Evolutionary conservation across 1,284 basidiomycete genomes (phyloP), one percentile per base, ranked within the genome.

Genomic region (Coniferiporia weirii): DNA sequence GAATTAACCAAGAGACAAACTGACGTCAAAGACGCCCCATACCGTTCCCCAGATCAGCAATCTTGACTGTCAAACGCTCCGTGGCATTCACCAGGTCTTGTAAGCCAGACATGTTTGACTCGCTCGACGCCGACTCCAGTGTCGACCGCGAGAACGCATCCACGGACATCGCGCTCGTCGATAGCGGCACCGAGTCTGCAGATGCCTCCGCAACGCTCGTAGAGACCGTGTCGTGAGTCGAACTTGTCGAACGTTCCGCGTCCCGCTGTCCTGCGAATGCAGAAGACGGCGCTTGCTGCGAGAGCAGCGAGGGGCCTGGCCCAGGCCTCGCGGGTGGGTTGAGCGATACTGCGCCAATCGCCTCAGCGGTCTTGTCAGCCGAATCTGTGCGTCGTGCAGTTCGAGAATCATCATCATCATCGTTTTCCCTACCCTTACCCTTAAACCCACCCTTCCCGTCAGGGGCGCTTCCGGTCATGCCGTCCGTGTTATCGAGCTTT

Each of bases 11-110:
- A 50, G 60, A 52, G 52, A 46, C 45, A 70, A n/a, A 40, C 38
- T 40, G 38, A 40, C 9, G 15, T 40, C 38, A 15, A 40, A 40
- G 3, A 15, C 38, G 3, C 12, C 8, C 8, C 83, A 45, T 63
- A 88, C 87, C 91, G 71, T 98, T 97, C 19, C 95, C 96, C 57
- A 99, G 75, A 79, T 99, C 97, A 36, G 96, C 96, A 70, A 99
- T 98, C 80, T 99, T 98, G 64, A 99, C 97, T 3, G 95, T 98
- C 65, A 99, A 97, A 69, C 88, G 85, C 72, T 98, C 95, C 1
- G 57, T 54, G 20, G 43, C 32, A 36, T 58, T 54, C 50, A 63
- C 56, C n/a, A 68, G 64, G 54, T 75, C 73, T 7, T 68, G 57
- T 12, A 63, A n/a, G 17, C 67, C 68, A 10, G 57, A 51, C 34